These are phyloP conservation scores for Candida tunisiensis DNA, from an alignment of 1,139 yeast species.

Conservation along the genomic window DNA sequence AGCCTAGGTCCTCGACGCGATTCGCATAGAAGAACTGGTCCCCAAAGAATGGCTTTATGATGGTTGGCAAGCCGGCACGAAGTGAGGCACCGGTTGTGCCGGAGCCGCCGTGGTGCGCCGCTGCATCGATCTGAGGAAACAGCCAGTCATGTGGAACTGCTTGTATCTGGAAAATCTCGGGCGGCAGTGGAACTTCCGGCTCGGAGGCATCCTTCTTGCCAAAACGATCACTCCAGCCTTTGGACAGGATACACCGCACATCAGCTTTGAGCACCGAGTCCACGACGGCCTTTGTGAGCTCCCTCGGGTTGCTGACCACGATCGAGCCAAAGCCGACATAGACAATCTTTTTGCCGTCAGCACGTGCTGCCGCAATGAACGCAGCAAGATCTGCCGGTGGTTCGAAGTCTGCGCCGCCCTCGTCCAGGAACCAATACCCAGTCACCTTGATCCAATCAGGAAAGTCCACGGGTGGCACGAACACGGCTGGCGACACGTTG, in stretches of 20 bases:
- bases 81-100: slow-evolving; percentile 93
- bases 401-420: slow-evolving; percentile 33
- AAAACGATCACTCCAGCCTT: slow-evolving; percentile 87
- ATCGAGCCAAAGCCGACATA: slow-evolving; percentile 95
- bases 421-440: slow-evolving; percentile 90
- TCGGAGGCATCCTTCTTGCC: slow-evolving; percentile 20
- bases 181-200: slow-evolving; percentile 46
- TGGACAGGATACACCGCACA: slow-evolving; percentile 73
- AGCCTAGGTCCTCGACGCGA: slow-evolving; percentile 78
- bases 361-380: slow-evolving; percentile 49
- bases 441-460: slow-evolving; percentile 90
- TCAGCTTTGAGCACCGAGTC: slow-evolving; percentile 67
- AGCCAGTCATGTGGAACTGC: slow-evolving; percentile 89
- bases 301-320: slow-evolving; percentile 70
- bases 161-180: slow-evolving; percentile 51
- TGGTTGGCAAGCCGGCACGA: slow-evolving; percentile 74
- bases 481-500: slow-evolving; percentile 71
- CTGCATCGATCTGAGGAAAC: slow-evolving; percentile 77
- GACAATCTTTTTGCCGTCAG: slow-evolving; percentile 50
- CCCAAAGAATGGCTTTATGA: slow-evolving; percentile 89
- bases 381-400: slow-evolving; percentile 46
- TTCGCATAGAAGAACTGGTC: slow-evolving; percentile 88
- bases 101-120: slow-evolving; percentile 95
- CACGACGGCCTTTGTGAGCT: slow-evolving; percentile 59
- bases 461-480: slow-evolving; percentile 88